Base-by-base conservation (phyloP, 108 stramenopile species). In the Pelagomonas calceolata region DNA sequence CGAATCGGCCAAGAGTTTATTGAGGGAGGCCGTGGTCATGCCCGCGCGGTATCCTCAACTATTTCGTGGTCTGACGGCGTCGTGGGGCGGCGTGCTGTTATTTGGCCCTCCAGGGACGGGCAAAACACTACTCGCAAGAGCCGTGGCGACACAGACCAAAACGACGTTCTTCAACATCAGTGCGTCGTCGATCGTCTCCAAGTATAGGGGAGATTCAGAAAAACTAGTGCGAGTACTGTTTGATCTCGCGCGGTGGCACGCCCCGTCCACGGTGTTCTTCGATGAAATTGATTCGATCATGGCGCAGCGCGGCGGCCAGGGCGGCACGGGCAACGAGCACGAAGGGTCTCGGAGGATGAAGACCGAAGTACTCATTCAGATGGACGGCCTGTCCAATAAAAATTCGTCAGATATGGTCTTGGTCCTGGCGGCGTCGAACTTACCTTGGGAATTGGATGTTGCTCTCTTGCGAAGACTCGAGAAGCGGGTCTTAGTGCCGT, bases 221-320 rank as follows among this genome's bases (percentile, higher is more conserved):
- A 91, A 90, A 78, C 79, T 94, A 18, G 87, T 96, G 46, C 78
- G 90, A 73, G 86, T 89, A n/a, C 75, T 90, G 26, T 92, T 92
- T 74, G 86, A 89, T 43, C 78, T 87, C 37, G 91, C 91, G 32
- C 74, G 87, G 34, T 44, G 79, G 65, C 78, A 77, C 67, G 80
- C 88, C 33, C 91, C 91, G 45, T 75, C 78, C 26, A 82, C 84
- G 44, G 80, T 92, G 31, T 92, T 92, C 73, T 64, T 92, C 73
- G 91, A 92, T 68, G 91, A 92, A 72, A 83, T 92, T 32, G 91
- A 92, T 69, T 73, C 86, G 4, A 75, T 91, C 69, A 81, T 90
- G 81, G 79, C 82, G 31, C 71, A 75, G 46, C 76, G 89, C 66
- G 74, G 77, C 29, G 82, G 82, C 33, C n/a, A n/a, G n/a, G 71